phyloP scores from a whole-genome alignment of 768 basidiomycete genomes.

The Gelatoporia subvermispora region DNA sequence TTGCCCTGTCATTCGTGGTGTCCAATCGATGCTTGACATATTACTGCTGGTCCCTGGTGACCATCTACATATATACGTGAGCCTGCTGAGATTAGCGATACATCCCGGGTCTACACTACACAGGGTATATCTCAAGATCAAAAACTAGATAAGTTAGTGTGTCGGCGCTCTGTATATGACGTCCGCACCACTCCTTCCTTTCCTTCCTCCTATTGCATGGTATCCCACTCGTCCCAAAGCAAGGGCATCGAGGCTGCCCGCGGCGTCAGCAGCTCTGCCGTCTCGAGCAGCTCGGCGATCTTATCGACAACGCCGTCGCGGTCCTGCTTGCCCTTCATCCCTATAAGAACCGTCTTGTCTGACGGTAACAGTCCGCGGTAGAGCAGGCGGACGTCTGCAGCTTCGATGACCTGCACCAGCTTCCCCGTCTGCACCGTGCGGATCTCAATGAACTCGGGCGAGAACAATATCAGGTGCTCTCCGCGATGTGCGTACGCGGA shows the following conservation, averaged over 20 bases:
- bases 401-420: slow-evolving; percentile 83
- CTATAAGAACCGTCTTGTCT: slow-evolving; percentile 49
- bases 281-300: slow-evolving; percentile 67
- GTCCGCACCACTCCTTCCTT: not conserved
- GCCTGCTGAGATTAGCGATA: too few relatives aligned
- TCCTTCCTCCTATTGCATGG: slow-evolving; percentile 18
- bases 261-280: slow-evolving; percentile 45
- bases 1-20: too few relatives aligned
- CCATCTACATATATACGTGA: too few relatives aligned
- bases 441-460: slow-evolving; percentile 70
- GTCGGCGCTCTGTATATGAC: not conserved
- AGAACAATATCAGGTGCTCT: slow-evolving; percentile 67
- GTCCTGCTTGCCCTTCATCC: slow-evolving; percentile 56
- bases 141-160: too few relatives aligned
- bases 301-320: slow-evolving; percentile 33
- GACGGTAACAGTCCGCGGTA: slow-evolving; percentile 37
- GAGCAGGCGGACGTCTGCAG: slow-evolving; percentile 60
- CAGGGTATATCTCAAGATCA: too few relatives aligned
- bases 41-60: too few relatives aligned
- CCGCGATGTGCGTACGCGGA: slow-evolving; percentile 56
- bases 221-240: slow-evolving; percentile 77
- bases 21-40: too few relatives aligned
- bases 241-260: slow-evolving; percentile 28
- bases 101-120: too few relatives aligned
- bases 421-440: slow-evolving; percentile 58